Evolutionary conservation across 345 rosid genomes (phyloP).

Genomic region (Psidium friedrichsthalianum): DNA sequence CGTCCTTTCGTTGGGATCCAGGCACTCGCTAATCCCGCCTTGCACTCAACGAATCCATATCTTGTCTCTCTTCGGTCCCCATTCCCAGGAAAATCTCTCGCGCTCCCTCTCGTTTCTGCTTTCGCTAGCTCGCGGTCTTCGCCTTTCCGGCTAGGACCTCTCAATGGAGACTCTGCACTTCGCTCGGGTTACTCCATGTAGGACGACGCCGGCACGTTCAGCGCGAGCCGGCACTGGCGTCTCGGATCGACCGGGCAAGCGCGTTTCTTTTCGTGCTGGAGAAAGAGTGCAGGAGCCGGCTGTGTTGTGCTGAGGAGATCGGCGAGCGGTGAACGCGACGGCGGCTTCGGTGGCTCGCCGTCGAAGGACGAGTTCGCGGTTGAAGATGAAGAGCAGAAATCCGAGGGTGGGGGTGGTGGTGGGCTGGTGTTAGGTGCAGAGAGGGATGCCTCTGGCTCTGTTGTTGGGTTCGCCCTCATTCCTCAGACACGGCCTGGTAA

Average conservation of each 20-base stretch:
- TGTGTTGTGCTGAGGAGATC: background rate
- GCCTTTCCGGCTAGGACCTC: no score
- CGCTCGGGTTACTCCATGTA: background rate
- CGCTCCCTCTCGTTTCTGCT: background rate
- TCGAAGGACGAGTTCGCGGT: conserved; percentile 9
- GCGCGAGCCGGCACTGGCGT: background rate
- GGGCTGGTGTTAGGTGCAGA: conserved; percentile 36
- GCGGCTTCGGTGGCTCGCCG: background rate
- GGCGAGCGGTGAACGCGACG: background rate
- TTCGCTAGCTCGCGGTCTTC: background rate
- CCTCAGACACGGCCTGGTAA: conserved; percentile 27
- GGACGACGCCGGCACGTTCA: background rate
- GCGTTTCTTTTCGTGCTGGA: background rate
- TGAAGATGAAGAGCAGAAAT: conserved; percentile 6
- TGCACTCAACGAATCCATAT: background rate
- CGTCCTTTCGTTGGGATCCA: background rate
- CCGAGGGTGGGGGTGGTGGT: background rate
- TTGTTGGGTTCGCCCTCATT: conserved; percentile 49
- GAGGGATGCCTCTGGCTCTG: conserved; percentile 52
- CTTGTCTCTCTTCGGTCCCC: no score
- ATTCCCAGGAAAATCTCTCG: background rate
- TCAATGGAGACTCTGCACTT: background rate
- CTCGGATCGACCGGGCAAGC: background rate
- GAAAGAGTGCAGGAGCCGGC: background rate
- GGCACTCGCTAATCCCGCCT: background rate